These are phyloP conservation scores for Microcyclosporella mali DNA, from an alignment of 2,329 filamentous ascomycete species.

Conservation along the genomic window DNA sequence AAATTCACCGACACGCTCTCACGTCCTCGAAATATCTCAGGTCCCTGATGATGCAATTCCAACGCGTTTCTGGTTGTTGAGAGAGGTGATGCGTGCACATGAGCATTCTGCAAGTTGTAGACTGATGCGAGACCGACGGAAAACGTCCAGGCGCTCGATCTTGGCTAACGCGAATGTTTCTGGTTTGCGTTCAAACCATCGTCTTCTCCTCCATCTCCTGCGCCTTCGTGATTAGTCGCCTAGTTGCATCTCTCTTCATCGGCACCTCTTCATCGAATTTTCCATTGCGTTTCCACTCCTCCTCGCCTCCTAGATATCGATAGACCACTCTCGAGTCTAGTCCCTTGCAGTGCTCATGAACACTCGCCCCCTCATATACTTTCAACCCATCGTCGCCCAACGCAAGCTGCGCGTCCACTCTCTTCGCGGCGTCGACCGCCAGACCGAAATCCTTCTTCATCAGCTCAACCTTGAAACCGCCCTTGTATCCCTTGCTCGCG, in stretches of 20 bases:
- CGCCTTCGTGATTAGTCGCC: constrained; percentile 18
- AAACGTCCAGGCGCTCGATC: no score
- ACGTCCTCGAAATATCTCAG: no score
- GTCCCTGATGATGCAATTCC: no score
- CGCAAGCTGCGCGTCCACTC: constrained; percentile 46
- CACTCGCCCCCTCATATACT: constrained; percentile 48
- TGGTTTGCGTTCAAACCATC: neutral
- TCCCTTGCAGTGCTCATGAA: constrained; percentile 47
- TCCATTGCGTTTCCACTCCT: constrained; percentile 41
- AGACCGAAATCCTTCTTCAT: constrained; percentile 56
- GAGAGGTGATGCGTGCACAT: no score
- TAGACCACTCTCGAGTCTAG: constrained; percentile 54
- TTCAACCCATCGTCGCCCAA: constrained; percentile 46
- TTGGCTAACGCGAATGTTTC: neutral
- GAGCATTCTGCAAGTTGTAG: no score
- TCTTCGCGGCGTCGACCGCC: constrained; percentile 50
- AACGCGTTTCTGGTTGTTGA: no score
- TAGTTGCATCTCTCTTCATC: constrained; percentile 28
- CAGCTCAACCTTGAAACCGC: constrained; percentile 54
- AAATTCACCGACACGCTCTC: no score
- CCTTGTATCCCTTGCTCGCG: constrained; percentile 44
- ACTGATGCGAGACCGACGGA: no score
- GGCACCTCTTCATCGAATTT: constrained; percentile 22
- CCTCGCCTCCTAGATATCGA: constrained; percentile 49
- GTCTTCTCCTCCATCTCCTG: constrained; percentile 15